Evolutionary conservation across 768 basidiomycete genomes (phyloP).

Genomic region (Antrodiella citrinella): DNA sequence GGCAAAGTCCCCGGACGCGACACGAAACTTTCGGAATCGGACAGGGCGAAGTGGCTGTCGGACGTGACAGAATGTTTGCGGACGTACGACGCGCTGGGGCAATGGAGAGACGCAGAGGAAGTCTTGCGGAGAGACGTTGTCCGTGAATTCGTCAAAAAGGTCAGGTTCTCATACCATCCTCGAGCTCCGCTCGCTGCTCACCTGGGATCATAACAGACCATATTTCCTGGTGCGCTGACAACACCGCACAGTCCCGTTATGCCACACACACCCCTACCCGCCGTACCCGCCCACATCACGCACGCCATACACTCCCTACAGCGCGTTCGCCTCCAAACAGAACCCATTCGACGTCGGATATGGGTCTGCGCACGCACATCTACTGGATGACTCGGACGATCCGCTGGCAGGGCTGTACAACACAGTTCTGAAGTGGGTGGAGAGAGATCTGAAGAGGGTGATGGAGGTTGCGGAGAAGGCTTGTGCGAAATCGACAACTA

Average conservation of each 20-base stretch:
- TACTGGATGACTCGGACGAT: slow-evolving; percentile 61
- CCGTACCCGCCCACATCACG: slow-evolving; percentile 21
- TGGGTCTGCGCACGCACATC: slow-evolving; percentile 19
- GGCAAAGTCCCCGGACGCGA: slow-evolving; percentile 30
- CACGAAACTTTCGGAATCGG: slow-evolving; percentile 48
- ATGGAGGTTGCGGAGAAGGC: slow-evolving; percentile 73
- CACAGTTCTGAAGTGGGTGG: slow-evolving; percentile 72
- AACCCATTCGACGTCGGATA: slow-evolving; percentile 29
- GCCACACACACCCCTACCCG: slow-evolving; percentile 63
- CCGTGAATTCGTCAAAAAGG: slow-evolving; percentile 71
- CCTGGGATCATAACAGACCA: slow-evolving; percentile 41
- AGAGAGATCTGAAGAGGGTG: slow-evolving; percentile 62
- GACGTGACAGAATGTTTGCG: slow-evolving; percentile 74
- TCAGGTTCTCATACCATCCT: slow-evolving; percentile 19
- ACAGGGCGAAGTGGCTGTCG: slow-evolving; percentile 50
- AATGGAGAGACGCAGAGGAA: slow-evolving; percentile 87
- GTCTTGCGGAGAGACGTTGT: slow-evolving; percentile 68
- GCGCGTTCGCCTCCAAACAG: slow-evolving; percentile 36
- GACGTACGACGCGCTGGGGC: slow-evolving; percentile 70
- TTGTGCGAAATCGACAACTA: slow-evolving; percentile 38
- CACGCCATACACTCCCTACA: slow-evolving; percentile 46
- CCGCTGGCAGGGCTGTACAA: slow-evolving; percentile 75
- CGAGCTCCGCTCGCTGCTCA: background rate
- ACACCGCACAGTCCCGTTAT: slow-evolving; percentile 67
- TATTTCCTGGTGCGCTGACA: slow-evolving; percentile 61